Evolutionary conservation across 257 asterid genomes (phyloP), one percentile per base, ranked within the genome.

Genomic region (Rauvolfia tetraphylla): DNA sequence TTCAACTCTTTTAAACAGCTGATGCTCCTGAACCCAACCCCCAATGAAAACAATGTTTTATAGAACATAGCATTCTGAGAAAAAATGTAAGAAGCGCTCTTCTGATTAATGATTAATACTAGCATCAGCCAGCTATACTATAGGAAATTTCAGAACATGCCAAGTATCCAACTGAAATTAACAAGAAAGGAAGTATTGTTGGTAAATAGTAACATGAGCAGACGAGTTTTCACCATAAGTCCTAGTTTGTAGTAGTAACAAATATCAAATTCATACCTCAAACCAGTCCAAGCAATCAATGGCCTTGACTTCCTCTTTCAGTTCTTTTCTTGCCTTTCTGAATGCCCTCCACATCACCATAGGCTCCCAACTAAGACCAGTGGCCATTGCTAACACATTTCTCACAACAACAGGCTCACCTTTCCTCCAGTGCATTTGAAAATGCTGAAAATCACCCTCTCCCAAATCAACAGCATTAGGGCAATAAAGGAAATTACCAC

Each of bases 341-440:
- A 92, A 88, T 78, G 97, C 97, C 84, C 95, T 87, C 87, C 91
- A 81, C 96, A 92, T 90, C 81, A 92, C 97, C 86, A 81, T 85
- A 29, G 97, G 97, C 83, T 90, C 97, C 97, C 97, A 92, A 82
- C 97, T 92, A 79, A 92, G 96, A 77, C 95, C 97, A 39, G 92
- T 84, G 57, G 89, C 89, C 83, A 48, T 78, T 34, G 80, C 84
- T 66, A 85, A 78, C 5, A 84, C 81, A 72, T 90, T 85, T 80
- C 88, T 84, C 74, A 92, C 93, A 76, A 92, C 76, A 54, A 92
- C 91, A n/a, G 97, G 97, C 80, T 92, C 97, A 23, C 97, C 96
- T 75, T 72, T 87, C 79, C 87, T 85, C 97, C 97, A 92, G 74
- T 92, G 97, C 92, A 82, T 84, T 77, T 91, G 97, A 76, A 93